Base-by-base conservation (phyloP, 345 rosid species). In the Eucalyptus sideroxylon region DNA sequence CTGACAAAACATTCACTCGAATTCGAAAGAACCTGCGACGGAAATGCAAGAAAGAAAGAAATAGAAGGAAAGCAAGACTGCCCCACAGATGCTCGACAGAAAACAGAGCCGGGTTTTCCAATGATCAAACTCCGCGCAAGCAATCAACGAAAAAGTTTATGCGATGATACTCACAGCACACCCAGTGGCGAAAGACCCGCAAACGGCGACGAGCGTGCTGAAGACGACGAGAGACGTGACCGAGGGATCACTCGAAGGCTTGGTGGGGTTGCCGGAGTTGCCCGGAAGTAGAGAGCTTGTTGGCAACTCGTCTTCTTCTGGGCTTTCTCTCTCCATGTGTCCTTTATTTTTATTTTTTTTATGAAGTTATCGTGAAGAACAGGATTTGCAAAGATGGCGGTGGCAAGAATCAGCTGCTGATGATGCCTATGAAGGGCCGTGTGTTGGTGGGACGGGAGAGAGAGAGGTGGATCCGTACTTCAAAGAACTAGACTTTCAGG, bases 191-290 rank as follows among this genome's bases (percentile, higher is more conserved):
- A 92, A 89, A 50, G 93, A 88, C 16, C 92, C 93, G 31, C 87
- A 88, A 9, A 90, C 93, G 45, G 97, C 95, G 16, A 95, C 92
- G 26, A 94, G 89, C 40, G 97, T 93, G 88, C 96, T 92, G 26
- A 94, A 88, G 27, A 95, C 89, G 53, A 93, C 88, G 40, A 88
- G 62, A 45, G 92, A 67, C 27, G 94, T 92, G 60, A 87, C 62
- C 21, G 93, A 90, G 47, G 93, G 86, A 37, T 77, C 77, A 3
- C 83, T 7, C 27, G 86, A 87, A 23, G 51, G 6, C 31, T 27
- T 17, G 5, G 19, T 17, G 5, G 21, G n/a, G 23, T 6, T 16
- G 85, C 89, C 23, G 13, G 31, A 2, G 50, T 26, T 30, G 69
- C 34, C 17, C 49, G 62, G 45, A 21, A 88, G 90, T 85, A 88